These are phyloP conservation scores for Acmispon strigosus DNA, from an alignment of 306 rosid species.

Conservation along the genomic window DNA sequence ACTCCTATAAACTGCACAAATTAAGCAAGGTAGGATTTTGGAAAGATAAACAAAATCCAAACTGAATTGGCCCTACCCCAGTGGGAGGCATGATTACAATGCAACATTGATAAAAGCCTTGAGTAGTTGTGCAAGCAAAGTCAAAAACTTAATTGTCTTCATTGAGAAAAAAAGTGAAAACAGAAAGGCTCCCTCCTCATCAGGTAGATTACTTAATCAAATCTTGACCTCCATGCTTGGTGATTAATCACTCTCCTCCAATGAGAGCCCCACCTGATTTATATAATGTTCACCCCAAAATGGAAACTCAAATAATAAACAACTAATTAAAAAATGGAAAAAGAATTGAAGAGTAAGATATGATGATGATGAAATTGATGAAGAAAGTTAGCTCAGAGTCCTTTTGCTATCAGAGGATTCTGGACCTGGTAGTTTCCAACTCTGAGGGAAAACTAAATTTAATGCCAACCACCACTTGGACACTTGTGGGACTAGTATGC, in stretches of 20 bases:
- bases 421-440: slow-evolving; percentile 32
- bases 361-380: background rate
- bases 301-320: slow-evolving; percentile 6
- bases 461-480: slow-evolving; percentile 35
- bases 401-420: slow-evolving; percentile 28
- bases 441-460: slow-evolving; percentile 33
- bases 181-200: background rate
- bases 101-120: background rate
- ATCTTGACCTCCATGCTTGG: slow-evolving; percentile 12
- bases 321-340: background rate
- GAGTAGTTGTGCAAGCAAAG: slow-evolving; percentile 18
- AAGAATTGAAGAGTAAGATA: background rate
- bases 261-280: slow-evolving; percentile 10
- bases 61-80: slow-evolving; percentile 13
- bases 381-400: slow-evolving; percentile 23
- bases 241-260: slow-evolving; percentile 4
- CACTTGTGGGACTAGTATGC: slow-evolving; percentile 33
- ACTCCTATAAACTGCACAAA: background rate
- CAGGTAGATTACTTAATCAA: slow-evolving; percentile 8
- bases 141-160: slow-evolving; percentile 27
- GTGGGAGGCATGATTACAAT: background rate
- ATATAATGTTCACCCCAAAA: background rate
- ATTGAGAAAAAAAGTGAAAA: slow-evolving; percentile 21
- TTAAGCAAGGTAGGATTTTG: slow-evolving; percentile 20
- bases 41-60: slow-evolving; percentile 20